Evolutionary conservation across 139 green algal genomes (phyloP).

Genomic region (Micractinium sp.): DNA sequence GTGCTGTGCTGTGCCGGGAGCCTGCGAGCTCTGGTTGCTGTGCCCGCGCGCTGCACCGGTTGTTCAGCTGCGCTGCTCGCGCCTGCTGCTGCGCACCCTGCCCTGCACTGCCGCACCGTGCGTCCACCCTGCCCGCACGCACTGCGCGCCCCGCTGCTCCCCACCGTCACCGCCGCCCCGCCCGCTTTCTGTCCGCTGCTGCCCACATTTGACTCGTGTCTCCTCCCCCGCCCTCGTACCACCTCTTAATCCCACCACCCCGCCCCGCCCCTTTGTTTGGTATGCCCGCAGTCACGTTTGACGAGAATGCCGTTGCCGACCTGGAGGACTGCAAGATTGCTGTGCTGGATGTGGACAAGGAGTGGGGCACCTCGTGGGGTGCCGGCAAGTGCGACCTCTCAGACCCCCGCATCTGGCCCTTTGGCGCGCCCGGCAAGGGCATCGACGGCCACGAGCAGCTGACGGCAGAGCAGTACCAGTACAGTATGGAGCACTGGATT

Average conservation of each 20-base stretch:
- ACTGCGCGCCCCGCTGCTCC: background rate
- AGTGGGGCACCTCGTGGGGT: conserved; percentile 6
- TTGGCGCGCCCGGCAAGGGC: conserved; percentile 23
- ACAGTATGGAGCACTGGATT: conserved; percentile 47
- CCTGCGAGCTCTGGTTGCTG: background rate
- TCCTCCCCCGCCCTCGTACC: background rate
- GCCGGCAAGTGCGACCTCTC: conserved; percentile 37
- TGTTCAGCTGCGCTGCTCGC: background rate
- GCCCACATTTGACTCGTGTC: background rate
- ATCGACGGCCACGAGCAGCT: conserved; percentile 44
- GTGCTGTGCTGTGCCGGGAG: background rate
- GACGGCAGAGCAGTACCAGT: conserved; percentile 41
- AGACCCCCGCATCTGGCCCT: conserved; percentile 39
- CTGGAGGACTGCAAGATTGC: conserved; percentile 42
- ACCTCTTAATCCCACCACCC: background rate
- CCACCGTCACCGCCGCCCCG: background rate
- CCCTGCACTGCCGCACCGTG: background rate
- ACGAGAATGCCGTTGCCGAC: conserved; percentile 6
- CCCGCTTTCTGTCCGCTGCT: background rate
- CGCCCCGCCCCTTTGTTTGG: background rate
- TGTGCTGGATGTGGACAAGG: conserved; percentile 40
- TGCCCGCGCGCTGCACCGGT: background rate
- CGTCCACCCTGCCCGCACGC: background rate
- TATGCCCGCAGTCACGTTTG: conserved; percentile 8
- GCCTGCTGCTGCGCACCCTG: background rate